A percentile compares a stretch with the other conserved stretches of the same genome.
phyloP scores from a whole-genome alignment of 345 rosid genomes.

The Triadica sebifera region DNA sequence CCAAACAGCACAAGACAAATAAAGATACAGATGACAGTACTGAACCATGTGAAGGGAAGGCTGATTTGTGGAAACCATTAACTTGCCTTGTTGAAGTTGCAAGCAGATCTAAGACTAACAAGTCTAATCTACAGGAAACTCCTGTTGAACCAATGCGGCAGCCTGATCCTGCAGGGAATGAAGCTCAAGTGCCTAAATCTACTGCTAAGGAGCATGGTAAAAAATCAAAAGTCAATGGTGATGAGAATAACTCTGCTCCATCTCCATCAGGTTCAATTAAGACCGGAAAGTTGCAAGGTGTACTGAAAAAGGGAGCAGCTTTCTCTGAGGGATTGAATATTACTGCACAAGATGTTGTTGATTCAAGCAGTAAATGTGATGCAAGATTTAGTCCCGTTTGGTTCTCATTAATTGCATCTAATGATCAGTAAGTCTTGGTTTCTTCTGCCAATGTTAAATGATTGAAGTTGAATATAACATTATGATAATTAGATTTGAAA shows the following conservation, averaged over 20 bases:
- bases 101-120: slow-evolving; percentile 19
- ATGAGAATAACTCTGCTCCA: slow-evolving; percentile 19
- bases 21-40: slow-evolving; percentile 12
- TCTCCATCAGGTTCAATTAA: slow-evolving; percentile 27
- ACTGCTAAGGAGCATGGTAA: slow-evolving; percentile 20
- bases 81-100: slow-evolving; percentile 30
- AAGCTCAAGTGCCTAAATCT: slow-evolving; percentile 15
- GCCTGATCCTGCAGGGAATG: slow-evolving; percentile 16
- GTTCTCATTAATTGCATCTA: slow-evolving; percentile 45
- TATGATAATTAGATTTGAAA: not conserved
- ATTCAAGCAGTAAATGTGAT: slow-evolving; percentile 24
- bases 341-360: slow-evolving; percentile 30
- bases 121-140: slow-evolving; percentile 22
- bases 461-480: not conserved
- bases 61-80: slow-evolving; percentile 34
- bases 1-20: slow-evolving; percentile 16
- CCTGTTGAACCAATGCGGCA: not conserved
- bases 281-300: slow-evolving; percentile 22
- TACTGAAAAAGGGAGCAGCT: slow-evolving; percentile 19
- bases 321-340: slow-evolving; percentile 23
- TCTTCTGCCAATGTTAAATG: slow-evolving; percentile 1
- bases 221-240: slow-evolving; percentile 18
- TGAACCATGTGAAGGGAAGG: slow-evolving; percentile 21
- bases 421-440: slow-evolving; percentile 34
- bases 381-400: slow-evolving; percentile 35